phyloP scores from a whole-genome alignment of 1,284 basidiomycete species.

The Singerocomus rubriflavus region DNA sequence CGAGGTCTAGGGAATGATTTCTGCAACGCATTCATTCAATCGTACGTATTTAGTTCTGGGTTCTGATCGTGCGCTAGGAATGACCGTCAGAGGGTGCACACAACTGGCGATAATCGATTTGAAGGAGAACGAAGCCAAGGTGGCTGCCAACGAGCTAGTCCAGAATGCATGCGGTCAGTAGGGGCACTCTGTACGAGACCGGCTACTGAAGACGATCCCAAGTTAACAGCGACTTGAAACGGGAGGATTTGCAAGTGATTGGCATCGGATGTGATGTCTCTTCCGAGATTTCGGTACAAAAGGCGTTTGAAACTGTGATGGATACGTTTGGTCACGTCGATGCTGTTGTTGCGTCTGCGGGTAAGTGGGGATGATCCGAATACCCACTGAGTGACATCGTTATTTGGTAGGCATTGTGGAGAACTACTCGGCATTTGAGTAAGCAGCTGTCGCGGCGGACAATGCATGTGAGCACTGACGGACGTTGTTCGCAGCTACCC shows the following conservation, averaged over 20 bases:
- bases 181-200: constrained; percentile 11
- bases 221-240: constrained; percentile 58
- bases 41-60: constrained; percentile 46
- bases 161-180: constrained; percentile 50
- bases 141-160: constrained; percentile 73
- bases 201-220: constrained; percentile 40
- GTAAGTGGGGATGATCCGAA: constrained; percentile 40
- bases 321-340: constrained; percentile 83
- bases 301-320: constrained; percentile 66
- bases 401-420: constrained; percentile 72
- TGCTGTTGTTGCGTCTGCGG: constrained; percentile 85
- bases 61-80: background rate
- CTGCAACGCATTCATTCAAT: constrained; percentile 85
- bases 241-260: constrained; percentile 65
- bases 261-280: constrained; percentile 89
- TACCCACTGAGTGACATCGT: constrained; percentile 1
- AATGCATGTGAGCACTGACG: constrained; percentile 5
- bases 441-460: constrained; percentile 2
- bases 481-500: constrained; percentile 61
- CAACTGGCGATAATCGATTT: constrained; percentile 84
- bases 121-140: constrained; percentile 67
- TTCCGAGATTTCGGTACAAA: constrained; percentile 75
- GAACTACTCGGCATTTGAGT: constrained; percentile 90
- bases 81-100: constrained; percentile 65
- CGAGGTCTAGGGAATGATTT: constrained; percentile 88